A percentile compares a stretch with the other conserved stretches of the same genome.
Evolutionary conservation across 768 basidiomycete species (phyloP).

Genomic region (Boletus rubropictus): DNA sequence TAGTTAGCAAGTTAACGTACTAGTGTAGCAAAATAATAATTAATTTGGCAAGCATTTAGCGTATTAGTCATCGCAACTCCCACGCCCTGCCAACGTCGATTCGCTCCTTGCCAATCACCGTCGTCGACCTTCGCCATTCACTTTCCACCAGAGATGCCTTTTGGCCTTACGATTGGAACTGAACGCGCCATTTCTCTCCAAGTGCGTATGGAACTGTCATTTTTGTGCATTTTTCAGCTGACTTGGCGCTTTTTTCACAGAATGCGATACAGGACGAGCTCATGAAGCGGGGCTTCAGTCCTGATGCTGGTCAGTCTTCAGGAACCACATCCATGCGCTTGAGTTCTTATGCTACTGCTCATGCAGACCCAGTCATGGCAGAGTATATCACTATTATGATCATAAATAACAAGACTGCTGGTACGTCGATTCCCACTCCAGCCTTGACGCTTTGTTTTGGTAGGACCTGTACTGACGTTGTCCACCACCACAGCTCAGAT

Average conservation of each 20-base stretch:
- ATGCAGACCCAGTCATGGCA: conserved; percentile 80
- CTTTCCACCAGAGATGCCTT: conserved; percentile 44
- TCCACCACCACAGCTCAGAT: conserved; percentile 59
- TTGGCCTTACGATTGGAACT: conserved; percentile 73
- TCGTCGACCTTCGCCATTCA: conserved; percentile 21
- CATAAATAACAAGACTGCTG: conserved; percentile 82
- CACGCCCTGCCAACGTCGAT: conserved; percentile 16
- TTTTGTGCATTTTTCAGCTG: conserved; percentile 12
- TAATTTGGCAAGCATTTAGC: conserved; percentile 11
- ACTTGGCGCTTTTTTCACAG: conserved; percentile 33
- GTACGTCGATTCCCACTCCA: conserved; percentile 35
- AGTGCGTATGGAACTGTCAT: conserved; percentile 34
- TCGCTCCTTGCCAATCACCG: conserved; percentile 25
- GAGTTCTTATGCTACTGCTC: conserved; percentile 5
- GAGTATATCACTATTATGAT: conserved; percentile 96
- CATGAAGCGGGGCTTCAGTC: conserved; percentile 63
- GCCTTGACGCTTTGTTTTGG: neutral
- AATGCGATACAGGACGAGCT: conserved; percentile 80
- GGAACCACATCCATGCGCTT: conserved; percentile 1
- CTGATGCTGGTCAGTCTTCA: conserved; percentile 58
- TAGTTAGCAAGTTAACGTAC: neutral
- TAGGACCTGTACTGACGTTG: conserved; percentile 3
- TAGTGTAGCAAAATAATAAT: neutral
- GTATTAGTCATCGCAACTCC: conserved; percentile 25
- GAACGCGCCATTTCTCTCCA: conserved; percentile 69